phyloP scores from a whole-genome alignment of 2,329 filamentous ascomycete genomes.

The Talaromyces atroroseus region DNA sequence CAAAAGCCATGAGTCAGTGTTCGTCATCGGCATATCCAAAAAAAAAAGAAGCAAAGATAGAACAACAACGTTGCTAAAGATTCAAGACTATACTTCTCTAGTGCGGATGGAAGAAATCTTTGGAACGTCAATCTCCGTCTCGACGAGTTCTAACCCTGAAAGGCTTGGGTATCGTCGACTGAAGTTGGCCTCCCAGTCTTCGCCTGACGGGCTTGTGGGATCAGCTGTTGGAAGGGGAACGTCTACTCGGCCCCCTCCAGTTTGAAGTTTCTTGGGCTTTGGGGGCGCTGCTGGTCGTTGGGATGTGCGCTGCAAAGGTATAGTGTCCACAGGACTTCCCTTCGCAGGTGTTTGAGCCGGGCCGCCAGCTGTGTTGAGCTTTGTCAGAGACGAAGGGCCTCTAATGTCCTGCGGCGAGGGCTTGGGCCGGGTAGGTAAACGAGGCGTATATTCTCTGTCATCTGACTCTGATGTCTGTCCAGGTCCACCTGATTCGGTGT shows the following conservation, averaged over 20 bases:
- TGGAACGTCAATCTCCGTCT: conserved; percentile 54
- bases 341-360: background rate
- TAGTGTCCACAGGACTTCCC: background rate
- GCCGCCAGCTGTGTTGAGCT: background rate
- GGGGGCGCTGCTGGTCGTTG: conserved; percentile 53
- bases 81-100: conserved; percentile 31
- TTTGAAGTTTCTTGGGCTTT: conserved; percentile 56
- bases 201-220: conserved; percentile 31
- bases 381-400: conserved; percentile 16
- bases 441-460: conserved; percentile 11
- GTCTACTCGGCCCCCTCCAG: conserved; percentile 29
- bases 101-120: conserved; percentile 35
- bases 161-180: conserved; percentile 82
- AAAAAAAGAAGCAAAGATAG: background rate
- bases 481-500: conserved; percentile 38
- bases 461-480: conserved; percentile 30
- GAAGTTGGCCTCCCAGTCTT: conserved; percentile 67
- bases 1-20: background rate
- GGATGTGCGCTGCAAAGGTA: conserved; percentile 23
- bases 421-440: conserved; percentile 20
- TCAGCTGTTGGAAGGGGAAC: conserved; percentile 24
- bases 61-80: background rate
- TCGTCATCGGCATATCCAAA: background rate
- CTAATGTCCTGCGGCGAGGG: conserved; percentile 16
- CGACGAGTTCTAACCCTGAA: conserved; percentile 80